A percentile compares a stretch with the other conserved stretches of the same genome.
Conservation (phyloP, 768 basidiomycete species). For the Hericium rajendrae region DNA sequence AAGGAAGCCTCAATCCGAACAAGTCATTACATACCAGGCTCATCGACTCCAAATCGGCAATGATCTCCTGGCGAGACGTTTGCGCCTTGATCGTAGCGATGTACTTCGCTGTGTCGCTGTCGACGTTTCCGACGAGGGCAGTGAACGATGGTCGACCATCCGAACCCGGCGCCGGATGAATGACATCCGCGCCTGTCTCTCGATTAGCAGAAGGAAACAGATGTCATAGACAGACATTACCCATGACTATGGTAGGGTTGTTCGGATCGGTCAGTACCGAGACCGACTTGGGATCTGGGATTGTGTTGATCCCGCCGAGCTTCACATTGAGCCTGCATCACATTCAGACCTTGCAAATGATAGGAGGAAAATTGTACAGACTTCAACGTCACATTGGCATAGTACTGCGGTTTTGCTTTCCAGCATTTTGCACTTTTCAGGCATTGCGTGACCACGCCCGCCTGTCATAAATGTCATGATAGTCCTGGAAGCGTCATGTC, state of each 20-base stretch:
- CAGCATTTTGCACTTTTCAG: constrained; percentile 57
- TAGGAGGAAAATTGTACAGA: constrained; percentile 23
- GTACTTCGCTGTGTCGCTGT: constrained; percentile 69
- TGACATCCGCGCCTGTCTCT: constrained; percentile 63
- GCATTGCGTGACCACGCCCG: constrained; percentile 75
- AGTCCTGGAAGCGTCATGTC: neutral
- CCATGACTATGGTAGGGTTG: constrained; percentile 75
- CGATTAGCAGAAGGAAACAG: neutral
- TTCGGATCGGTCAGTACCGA: constrained; percentile 56
- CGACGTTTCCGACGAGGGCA: constrained; percentile 71
- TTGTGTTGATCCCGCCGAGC: constrained; percentile 72
- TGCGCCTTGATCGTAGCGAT: constrained; percentile 53
- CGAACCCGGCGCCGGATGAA: constrained; percentile 74
- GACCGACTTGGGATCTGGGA: constrained; percentile 63
- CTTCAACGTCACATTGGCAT: constrained; percentile 75
- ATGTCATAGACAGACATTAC: constrained; percentile 23
- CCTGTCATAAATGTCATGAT: constrained; percentile 24
- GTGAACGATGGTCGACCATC: constrained; percentile 77
- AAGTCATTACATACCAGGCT: constrained; percentile 31
- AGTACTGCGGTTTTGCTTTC: constrained; percentile 67
- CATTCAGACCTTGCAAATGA: neutral
- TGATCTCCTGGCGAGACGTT: constrained; percentile 63
- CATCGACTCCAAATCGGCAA: constrained; percentile 62
- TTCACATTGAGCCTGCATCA: constrained; percentile 18
- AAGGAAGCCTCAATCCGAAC: neutral